Conservation (phyloP, 2,329 filamentous ascomycete genomes). For the Fusarium camptoceras region DNA sequence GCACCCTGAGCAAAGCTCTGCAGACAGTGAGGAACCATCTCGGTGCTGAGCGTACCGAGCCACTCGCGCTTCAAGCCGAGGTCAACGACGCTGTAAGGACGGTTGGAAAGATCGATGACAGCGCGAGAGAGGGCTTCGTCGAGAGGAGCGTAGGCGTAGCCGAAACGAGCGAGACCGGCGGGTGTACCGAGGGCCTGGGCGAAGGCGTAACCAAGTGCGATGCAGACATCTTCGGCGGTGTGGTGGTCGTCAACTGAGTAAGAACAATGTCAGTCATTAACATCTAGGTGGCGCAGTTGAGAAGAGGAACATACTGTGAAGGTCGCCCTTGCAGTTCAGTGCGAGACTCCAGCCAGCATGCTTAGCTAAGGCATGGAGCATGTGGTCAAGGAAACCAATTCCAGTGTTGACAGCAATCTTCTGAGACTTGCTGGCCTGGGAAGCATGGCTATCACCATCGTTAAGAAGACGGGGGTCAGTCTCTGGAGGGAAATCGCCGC, state of each 20-base stretch:
- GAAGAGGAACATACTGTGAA: slow-evolving; percentile 78
- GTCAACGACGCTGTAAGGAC: slow-evolving; percentile 86
- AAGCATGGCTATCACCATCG: slow-evolving; percentile 75
- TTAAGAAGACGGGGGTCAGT: slow-evolving; percentile 68
- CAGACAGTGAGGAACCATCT: slow-evolving; percentile 97
- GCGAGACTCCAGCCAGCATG: slow-evolving; percentile 94
- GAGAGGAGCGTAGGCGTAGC: slow-evolving; percentile 89
- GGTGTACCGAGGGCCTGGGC: slow-evolving; percentile 81
- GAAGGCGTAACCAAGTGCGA: slow-evolving; percentile 90
- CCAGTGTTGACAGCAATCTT: slow-evolving; percentile 90
- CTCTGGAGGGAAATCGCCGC: slow-evolving; percentile 78
- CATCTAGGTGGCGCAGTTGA: background rate
- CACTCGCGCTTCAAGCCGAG: slow-evolving; percentile 90
- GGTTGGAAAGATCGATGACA: slow-evolving; percentile 94
- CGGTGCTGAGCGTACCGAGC: slow-evolving; percentile 90
- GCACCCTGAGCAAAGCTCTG: slow-evolving; percentile 94
- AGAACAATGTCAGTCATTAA: slow-evolving; percentile 28
- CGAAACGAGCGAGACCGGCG: slow-evolving; percentile 88
- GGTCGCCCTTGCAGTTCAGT: slow-evolving; percentile 85
- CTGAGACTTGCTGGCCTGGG: slow-evolving; percentile 85
- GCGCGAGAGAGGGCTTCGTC: slow-evolving; percentile 95
- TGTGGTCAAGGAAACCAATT: slow-evolving; percentile 98
- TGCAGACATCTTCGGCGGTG: slow-evolving; percentile 94
- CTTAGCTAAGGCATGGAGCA: slow-evolving; percentile 96
- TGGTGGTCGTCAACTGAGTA: slow-evolving; percentile 93